Evolutionary conservation across 768 basidiomycete species (phyloP), one percentile per base, ranked within the genome.

Genomic region (Ephemerocybe angulata): DNA sequence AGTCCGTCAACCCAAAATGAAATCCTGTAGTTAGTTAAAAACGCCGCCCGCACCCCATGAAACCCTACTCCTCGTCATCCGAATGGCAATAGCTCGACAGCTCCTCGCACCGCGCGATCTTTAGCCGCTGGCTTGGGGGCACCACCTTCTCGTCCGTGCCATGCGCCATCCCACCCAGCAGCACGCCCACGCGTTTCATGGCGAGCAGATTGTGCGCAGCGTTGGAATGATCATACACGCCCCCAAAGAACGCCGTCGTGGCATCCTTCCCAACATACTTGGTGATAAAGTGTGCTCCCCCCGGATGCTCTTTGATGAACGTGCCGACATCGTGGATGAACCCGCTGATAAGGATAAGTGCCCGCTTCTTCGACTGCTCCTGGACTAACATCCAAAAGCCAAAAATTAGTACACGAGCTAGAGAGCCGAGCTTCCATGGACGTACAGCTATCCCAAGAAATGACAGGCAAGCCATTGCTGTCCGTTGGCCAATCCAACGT

Each of bases 171-270:
- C 84, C 84, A 47, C 81, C 82, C 53, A 79, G 76, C n/a, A 86
- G 70, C 51, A 82, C 73, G 57, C 82, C 84, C 54, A 86, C 84
- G 29, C 84, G 80, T 71, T 84, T 83, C 82, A 84, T 83, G 2
- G 83, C 80, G 21, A 86, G 74, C 29, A 86, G 67, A 63, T 93
- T 92, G 68, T 93, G 89, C 5, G 91, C 89, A 42, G 90, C 88
- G 65, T 93, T 93, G 28, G 88, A 90, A 64, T 93, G 91, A 60
- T 90, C 88, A 64, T 92, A 92, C 0, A 93, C 87, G 55, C 89
- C 90, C 57, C 94, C 94, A 64, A 96, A 94, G 79, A 96, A 97
- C 5, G 93, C 93, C 0, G 91, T 90, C 3, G 93, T 93, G 2
- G 90, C 93, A 63, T 96, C 94, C 67, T 84, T 90, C 53, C 94